phyloP scores from a whole-genome alignment of 495 filamentous ascomycete genomes.

The Penicillium tannophilum region DNA sequence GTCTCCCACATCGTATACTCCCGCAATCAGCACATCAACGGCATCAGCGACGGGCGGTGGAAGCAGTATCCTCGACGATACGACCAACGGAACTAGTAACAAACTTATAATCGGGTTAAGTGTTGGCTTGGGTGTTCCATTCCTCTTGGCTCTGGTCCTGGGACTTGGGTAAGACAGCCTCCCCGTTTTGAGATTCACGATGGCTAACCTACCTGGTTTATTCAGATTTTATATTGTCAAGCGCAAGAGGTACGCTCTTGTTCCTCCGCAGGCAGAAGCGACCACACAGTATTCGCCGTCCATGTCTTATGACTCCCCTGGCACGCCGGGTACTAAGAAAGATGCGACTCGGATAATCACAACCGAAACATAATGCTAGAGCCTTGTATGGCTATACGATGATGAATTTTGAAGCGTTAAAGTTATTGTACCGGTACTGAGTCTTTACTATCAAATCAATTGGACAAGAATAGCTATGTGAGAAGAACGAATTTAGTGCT shows the following conservation, averaged over 20 bases:
- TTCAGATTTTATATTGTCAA: neutral
- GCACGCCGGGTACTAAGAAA: neutral
- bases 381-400: neutral
- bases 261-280: neutral
- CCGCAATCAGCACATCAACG: constrained; percentile 15
- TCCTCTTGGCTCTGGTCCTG: constrained; percentile 31
- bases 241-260: constrained; percentile 1
- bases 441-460: neutral
- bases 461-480: too few species aligned
- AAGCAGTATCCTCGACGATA: constrained; percentile 1
- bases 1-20: constrained; percentile 26
- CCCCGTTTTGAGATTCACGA: neutral
- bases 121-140: constrained; percentile 46
- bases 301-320: neutral
- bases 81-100: constrained; percentile 22
- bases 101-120: constrained; percentile 46
- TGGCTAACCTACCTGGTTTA: neutral
- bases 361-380: neutral
- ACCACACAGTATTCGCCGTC: neutral
- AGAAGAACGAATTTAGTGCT: too few species aligned
- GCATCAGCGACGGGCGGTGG: neutral
- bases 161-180: constrained; percentile 35
- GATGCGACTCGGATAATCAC: neutral
- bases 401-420: neutral
- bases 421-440: neutral